phyloP scores from a whole-genome alignment of 306 rosid genomes.

The Ochetophila trinervis region DNA sequence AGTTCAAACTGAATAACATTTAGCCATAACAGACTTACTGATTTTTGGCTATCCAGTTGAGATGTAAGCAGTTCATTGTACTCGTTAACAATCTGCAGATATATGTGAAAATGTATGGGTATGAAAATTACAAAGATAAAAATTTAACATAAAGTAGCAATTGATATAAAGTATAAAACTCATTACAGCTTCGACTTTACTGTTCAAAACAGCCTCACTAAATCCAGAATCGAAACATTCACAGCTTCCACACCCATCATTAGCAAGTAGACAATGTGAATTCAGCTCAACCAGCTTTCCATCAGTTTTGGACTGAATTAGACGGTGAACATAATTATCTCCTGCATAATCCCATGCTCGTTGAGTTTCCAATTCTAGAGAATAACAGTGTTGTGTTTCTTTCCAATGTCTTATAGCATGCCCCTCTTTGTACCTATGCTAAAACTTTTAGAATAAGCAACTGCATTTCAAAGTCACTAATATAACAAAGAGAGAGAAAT shows the following conservation, averaged over 20 bases:
- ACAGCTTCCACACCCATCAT: slow-evolving; percentile 62
- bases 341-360: slow-evolving; percentile 98
- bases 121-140: slow-evolving; percentile 12
- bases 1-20: not conserved
- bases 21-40: slow-evolving; percentile 37
- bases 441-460: slow-evolving; percentile 12
- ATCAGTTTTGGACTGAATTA: slow-evolving; percentile 90
- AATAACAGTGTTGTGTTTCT: slow-evolving; percentile 92
- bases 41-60: slow-evolving; percentile 92
- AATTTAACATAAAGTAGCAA: slow-evolving; percentile 2
- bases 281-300: slow-evolving; percentile 89
- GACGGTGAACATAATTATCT: slow-evolving; percentile 93
- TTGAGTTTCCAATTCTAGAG: slow-evolving; percentile 87
- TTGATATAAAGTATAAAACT: slow-evolving; percentile 19
- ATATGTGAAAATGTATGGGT: slow-evolving; percentile 21
- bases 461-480: not conserved
- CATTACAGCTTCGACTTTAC: slow-evolving; percentile 94
- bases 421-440: slow-evolving; percentile 76
- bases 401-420: slow-evolving; percentile 95
- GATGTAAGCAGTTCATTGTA: slow-evolving; percentile 85
- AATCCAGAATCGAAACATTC: slow-evolving; percentile 63
- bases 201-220: slow-evolving; percentile 76
- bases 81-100: slow-evolving; percentile 75
- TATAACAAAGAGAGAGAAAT: not conserved
- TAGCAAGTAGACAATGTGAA: slow-evolving; percentile 54